Conservation (phyloP, 192 early-diverging fungal species). For the Jimgerdemannia lactiflua region DNA sequence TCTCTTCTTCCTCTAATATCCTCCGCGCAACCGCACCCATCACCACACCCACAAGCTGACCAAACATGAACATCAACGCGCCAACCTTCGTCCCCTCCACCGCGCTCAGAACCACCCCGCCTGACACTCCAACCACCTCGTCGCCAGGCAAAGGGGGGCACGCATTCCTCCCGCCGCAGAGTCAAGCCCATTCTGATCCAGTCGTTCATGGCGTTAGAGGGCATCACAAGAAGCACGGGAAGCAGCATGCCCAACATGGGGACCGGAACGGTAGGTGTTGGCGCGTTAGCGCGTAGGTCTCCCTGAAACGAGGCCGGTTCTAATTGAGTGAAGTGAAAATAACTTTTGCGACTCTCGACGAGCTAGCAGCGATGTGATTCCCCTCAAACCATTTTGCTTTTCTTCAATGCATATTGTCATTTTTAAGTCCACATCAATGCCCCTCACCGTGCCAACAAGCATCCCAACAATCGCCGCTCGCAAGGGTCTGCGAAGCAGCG, state of each 20-base stretch:
- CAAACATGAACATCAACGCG: slow-evolving; percentile 30
- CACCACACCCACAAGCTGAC: not conserved
- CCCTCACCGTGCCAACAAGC: not conserved
- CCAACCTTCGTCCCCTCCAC: slow-evolving; percentile 25
- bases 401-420: not conserved
- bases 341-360: too few species aligned
- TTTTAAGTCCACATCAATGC: not conserved
- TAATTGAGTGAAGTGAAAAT: too few species aligned
- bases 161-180: not conserved
- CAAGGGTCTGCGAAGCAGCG: not conserved
- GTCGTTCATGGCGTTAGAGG: not conserved
- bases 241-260: slow-evolving; percentile 2
- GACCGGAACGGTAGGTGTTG: not conserved
- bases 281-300: too few species aligned
- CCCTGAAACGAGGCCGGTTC: too few species aligned
- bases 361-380: too few species aligned
- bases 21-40: not conserved
- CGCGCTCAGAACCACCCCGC: not conserved
- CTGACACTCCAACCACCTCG: not conserved
- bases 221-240: not conserved
- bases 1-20: slow-evolving; percentile 7
- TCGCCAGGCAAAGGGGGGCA: not conserved
- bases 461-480: not conserved
- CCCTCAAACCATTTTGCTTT: too few species aligned
- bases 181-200: not conserved